Evolutionary conservation across 2,329 filamentous ascomycete species (phyloP).

Genomic region (Simplicillium sp.): DNA sequence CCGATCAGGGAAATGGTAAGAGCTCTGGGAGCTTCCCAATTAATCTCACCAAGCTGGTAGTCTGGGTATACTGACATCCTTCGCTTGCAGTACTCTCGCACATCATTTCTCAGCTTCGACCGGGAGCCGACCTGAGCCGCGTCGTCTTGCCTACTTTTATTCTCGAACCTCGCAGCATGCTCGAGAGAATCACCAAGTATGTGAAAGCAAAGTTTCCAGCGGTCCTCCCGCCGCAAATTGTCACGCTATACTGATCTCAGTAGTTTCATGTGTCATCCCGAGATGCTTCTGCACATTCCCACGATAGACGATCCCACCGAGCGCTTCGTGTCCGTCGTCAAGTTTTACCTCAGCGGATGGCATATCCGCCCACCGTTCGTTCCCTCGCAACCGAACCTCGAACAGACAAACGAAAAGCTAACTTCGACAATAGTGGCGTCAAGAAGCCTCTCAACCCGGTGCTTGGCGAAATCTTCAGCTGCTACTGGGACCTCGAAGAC

Average conservation of each 20-base stretch:
- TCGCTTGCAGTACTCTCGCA: conserved; percentile 69
- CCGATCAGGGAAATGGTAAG: conserved; percentile 89
- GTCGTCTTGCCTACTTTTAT: conserved; percentile 97
- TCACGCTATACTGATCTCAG: conserved; percentile 2
- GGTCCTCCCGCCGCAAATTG: not conserved
- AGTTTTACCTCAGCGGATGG: conserved; percentile 98
- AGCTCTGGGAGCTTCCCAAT: conserved; percentile 4
- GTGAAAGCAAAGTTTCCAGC: conserved; percentile 18
- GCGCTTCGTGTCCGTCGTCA: conserved; percentile 89
- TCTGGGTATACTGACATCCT: not conserved
- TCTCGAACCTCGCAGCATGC: conserved; percentile 92
- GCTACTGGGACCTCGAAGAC: conserved; percentile 89
- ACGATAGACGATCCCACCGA: conserved; percentile 79
- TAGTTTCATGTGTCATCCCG: conserved; percentile 99
- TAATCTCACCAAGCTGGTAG: not conserved
- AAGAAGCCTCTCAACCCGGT: conserved; percentile 98
- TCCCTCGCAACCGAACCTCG: not conserved
- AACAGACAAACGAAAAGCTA: conserved; percentile 1
- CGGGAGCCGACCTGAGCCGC: conserved; percentile 87
- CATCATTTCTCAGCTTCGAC: conserved; percentile 93
- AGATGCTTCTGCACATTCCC: conserved; percentile 84
- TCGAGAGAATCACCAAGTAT: conserved; percentile 97
- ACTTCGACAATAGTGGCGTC: conserved; percentile 58
- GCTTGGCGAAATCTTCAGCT: conserved; percentile 86
- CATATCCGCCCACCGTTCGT: conserved; percentile 93